These are phyloP conservation scores for Blastobotrys buckinghamii DNA, from an alignment of 1,139 yeast species.

Conservation along the genomic window DNA sequence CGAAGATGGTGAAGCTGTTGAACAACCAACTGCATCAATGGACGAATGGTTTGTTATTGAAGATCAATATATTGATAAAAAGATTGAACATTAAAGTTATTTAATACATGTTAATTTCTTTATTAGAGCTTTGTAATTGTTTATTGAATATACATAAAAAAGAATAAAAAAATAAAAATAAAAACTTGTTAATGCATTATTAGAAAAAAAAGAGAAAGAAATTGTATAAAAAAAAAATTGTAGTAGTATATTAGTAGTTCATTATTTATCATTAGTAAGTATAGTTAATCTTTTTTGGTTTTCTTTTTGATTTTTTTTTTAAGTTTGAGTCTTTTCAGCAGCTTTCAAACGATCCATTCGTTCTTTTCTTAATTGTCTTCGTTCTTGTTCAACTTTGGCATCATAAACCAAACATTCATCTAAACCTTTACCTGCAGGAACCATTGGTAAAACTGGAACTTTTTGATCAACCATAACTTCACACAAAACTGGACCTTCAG, in stretches of 20 bases:
- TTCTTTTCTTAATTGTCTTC: constrained; percentile 55
- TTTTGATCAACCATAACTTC: constrained; percentile 92
- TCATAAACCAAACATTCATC: constrained; percentile 89
- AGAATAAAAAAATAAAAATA: neutral
- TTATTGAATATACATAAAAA: neutral
- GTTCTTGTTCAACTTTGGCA: constrained; percentile 69
- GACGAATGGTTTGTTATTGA: constrained; percentile 50
- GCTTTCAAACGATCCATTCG: constrained; percentile 30
- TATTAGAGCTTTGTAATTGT: neutral
- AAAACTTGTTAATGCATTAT: neutral
- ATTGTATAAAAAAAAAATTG: too few relatives aligned
- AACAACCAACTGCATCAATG: constrained; percentile 38
- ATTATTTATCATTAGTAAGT: too few relatives aligned
- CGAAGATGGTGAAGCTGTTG: constrained; percentile 34
- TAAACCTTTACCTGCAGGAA: constrained; percentile 91
- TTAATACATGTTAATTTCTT: neutral
- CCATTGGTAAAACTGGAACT: constrained; percentile 98
- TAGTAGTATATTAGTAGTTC: too few relatives aligned
- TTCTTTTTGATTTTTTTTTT: neutral
- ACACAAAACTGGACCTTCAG: constrained; percentile 77
- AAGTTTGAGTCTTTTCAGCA: constrained; percentile 5
- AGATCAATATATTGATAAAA: constrained; percentile 39
- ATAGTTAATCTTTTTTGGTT: neutral
- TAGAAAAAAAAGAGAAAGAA: too few relatives aligned
- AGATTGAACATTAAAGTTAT: constrained; percentile 45